A percentile compares a stretch with the other conserved stretches of the same genome.
Conservation (phyloP, 2,329 filamentous ascomycete genomes). For the Aspergillus pseudoglaucus region DNA sequence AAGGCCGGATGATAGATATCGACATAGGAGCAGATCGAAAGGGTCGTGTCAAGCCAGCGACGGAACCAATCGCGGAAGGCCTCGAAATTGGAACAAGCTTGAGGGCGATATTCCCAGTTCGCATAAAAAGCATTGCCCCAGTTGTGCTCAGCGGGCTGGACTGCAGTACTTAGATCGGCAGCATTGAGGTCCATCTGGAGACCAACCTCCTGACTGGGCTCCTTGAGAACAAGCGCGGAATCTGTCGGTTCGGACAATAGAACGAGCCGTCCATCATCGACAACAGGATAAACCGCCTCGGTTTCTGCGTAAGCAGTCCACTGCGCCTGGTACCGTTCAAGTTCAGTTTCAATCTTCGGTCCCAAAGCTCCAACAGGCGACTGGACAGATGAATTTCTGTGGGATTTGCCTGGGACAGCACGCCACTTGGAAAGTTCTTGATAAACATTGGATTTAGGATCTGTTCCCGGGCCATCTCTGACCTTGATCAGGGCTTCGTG, state of each 20-base stretch:
- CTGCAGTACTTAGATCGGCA: neutral
- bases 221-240: slow-evolving; percentile 2
- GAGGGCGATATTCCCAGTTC: slow-evolving; percentile 23
- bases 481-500: slow-evolving; percentile 16
- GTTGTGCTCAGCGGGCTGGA: slow-evolving; percentile 1
- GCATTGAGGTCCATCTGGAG: neutral
- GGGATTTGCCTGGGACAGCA: neutral
- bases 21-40: slow-evolving; percentile 8
- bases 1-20: slow-evolving; percentile 26
- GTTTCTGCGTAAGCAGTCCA: slow-evolving; percentile 10
- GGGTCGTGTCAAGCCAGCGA: slow-evolving; percentile 18
- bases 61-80: slow-evolving; percentile 13
- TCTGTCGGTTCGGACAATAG: slow-evolving; percentile 9
- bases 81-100: slow-evolving; percentile 6
- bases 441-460: slow-evolving; percentile 16
- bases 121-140: slow-evolving; percentile 9
- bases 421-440: slow-evolving; percentile 8
- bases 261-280: slow-evolving; percentile 7
- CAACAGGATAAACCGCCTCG: slow-evolving; percentile 10
- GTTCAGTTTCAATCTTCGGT: neutral
- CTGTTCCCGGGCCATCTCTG: slow-evolving; percentile 23
- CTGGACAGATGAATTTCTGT: neutral
- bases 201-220: slow-evolving; percentile 1
- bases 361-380: neutral
- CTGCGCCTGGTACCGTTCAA: slow-evolving; percentile 3